Base-by-base conservation (phyloP, 2,329 filamentous ascomycete genomes). In the Neobulgaria alba region DNA sequence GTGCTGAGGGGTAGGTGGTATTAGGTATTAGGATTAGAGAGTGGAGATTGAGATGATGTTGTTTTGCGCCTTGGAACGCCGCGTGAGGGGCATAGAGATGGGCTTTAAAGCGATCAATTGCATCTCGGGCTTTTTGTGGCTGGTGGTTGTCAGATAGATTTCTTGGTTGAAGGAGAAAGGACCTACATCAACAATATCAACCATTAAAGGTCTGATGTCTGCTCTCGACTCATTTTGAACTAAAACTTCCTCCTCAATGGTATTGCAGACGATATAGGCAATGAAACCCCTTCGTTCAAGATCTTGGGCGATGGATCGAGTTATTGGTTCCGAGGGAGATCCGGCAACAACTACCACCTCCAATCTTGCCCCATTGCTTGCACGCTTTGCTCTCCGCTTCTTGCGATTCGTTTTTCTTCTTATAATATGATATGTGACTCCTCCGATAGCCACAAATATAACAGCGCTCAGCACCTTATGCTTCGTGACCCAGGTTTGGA, bases 281-380 rank as follows among this genome's bases (percentile, higher is more conserved):
- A 96, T 85, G 61, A 93, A 96, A 3, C 92, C 92, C 49, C 88
- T 78, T 45, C 88, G 73, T 65, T 96, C 92, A 51, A 98, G 69
- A 58, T 98, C 92, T 35, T 89, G 65, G 2, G 87, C 79, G 39
- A 96, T 69, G 9, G 86, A 87, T 56, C 81, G 82, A 5, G 87
- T 90, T 57, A 95, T 71, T 12, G 89, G 84, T 55, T 94, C 79
- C 36, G 82, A 77, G 2, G 87, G 84, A 15, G 86, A 88, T n/a
- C 90, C 90, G 16, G 88, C 88, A 47, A 96, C 75, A 19, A 96
- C 84, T 59, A 79, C 68, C 4, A 96, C 90, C 62, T 98, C 92
- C 49, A 82, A 79, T 39, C 92, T 75, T 3, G 85, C 86, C 17
- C 92, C 92, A 64, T 87, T 94, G 36, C 74, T 72, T 3, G 87